Evolutionary conservation across 2,329 filamentous ascomycete genomes (phyloP).

Genomic region (Boeremia exigua): DNA sequence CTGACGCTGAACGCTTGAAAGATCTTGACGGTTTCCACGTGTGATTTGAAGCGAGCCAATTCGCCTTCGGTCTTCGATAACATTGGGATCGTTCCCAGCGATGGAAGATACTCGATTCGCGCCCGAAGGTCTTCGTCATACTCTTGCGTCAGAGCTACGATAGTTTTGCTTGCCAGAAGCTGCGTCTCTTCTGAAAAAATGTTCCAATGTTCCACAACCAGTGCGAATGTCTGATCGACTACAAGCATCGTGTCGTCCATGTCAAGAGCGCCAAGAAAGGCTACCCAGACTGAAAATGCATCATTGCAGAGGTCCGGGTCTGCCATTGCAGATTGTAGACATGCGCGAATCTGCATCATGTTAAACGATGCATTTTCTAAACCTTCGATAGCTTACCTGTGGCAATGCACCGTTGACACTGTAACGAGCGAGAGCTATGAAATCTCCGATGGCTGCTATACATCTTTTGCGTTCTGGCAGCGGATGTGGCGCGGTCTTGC

Average conservation of each 20-base stretch:
- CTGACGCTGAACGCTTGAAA: constrained; percentile 76
- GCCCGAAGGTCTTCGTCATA: constrained; percentile 67
- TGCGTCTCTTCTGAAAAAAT: constrained; percentile 68
- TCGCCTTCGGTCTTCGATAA: constrained; percentile 71
- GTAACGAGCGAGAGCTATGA: constrained; percentile 77
- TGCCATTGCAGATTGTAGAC: constrained; percentile 81
- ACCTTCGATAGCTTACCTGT: constrained; percentile 65
- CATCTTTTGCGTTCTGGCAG: constrained; percentile 75
- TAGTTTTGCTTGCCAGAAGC: constrained; percentile 64
- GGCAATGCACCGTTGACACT: constrained; percentile 81
- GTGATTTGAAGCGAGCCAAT: constrained; percentile 68
- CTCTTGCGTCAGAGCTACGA: constrained; percentile 69
- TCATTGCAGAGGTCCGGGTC: constrained; percentile 75
- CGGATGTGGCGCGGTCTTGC: constrained; percentile 56
- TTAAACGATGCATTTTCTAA: constrained; percentile 27
- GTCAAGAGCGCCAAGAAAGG: constrained; percentile 72
- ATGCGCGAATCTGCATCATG: constrained; percentile 77
- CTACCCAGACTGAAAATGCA: constrained; percentile 84
- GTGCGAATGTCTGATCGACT: constrained; percentile 87
- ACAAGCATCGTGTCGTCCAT: constrained; percentile 80
- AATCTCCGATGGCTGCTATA: constrained; percentile 83
- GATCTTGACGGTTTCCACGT: constrained; percentile 69
- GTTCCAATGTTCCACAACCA: constrained; percentile 82
- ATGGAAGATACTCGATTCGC: constrained; percentile 78
- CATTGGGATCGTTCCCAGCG: constrained; percentile 71